Evolutionary conservation across 164 flowering plant genomes (phyloP).

Genomic region (Piper longum): DNA sequence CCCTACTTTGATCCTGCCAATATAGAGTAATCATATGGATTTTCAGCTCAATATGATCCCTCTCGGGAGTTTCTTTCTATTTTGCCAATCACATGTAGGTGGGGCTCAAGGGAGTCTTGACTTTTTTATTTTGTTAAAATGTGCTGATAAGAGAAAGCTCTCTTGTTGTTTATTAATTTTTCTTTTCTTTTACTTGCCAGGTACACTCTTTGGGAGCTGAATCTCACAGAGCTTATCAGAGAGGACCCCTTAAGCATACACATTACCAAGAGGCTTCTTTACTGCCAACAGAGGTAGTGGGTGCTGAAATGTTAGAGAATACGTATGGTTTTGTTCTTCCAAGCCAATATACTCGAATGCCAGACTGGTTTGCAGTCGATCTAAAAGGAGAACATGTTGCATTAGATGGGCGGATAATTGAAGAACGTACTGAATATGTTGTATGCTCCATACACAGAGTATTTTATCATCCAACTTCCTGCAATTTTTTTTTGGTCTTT

Average conservation of each 20-base stretch:
- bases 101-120: no score
- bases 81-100: no score
- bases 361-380: slow-evolving; percentile 99
- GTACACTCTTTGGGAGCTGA: slow-evolving; percentile 93
- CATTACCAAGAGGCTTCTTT: slow-evolving; percentile 59
- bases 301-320: slow-evolving; percentile 17
- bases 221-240: slow-evolving; percentile 91
- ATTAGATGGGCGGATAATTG: slow-evolving; percentile 89
- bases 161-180: no score
- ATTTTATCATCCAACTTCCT: slow-evolving; percentile 9
- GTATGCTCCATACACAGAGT: slow-evolving; percentile 93
- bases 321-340: slow-evolving; percentile 28
- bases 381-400: slow-evolving; percentile 99
- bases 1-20: no score
- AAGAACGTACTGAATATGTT: slow-evolving; percentile 96
- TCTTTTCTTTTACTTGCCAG: slow-evolving; percentile 20
- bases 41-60: no score
- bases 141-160: no score
- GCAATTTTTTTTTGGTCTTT: no score
- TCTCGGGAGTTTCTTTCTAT: no score
- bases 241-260: slow-evolving; percentile 65
- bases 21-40: no score
- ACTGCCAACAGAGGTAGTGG: slow-evolving; percentile 28
- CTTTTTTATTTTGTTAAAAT: no score
- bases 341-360: slow-evolving; percentile 42